A percentile compares a stretch with the other conserved stretches of the same genome.
These are phyloP conservation scores for Coccomyxa subellipsoidea DNA, from an alignment of 163 green algal species.

Conservation along the genomic window DNA sequence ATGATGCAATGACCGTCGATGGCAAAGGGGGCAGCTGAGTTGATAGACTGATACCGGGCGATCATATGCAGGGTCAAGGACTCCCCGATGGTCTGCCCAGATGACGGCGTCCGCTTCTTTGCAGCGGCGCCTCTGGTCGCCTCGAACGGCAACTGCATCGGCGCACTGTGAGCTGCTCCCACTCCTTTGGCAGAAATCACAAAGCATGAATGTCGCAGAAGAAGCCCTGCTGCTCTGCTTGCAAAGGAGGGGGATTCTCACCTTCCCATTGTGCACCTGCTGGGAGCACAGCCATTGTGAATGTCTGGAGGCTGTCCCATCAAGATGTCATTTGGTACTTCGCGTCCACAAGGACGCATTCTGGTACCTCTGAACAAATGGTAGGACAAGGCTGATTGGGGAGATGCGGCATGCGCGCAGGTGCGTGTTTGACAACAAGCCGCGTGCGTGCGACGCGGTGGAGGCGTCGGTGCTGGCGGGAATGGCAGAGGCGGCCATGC, in stretches of 20 bases:
- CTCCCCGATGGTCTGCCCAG: neutral
- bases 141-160: neutral
- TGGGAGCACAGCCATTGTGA: too few relatives aligned
- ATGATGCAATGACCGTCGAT: neutral
- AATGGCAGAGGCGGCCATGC: slow-evolving; percentile 1
- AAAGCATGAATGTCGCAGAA: too few relatives aligned
- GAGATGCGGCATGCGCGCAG: neutral
- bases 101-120: neutral
- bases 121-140: neutral
- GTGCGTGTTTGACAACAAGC: neutral
- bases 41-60: too few relatives aligned
- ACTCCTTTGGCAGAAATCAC: too few relatives aligned
- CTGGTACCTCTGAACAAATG: too few relatives aligned
- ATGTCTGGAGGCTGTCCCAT: too few relatives aligned
- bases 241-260: too few relatives aligned
- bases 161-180: neutral
- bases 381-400: neutral
- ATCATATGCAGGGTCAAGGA: slow-evolving; percentile 8
- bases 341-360: too few relatives aligned
- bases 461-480: neutral
- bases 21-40: too few relatives aligned
- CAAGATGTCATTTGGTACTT: too few relatives aligned
- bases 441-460: neutral
- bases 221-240: too few relatives aligned
- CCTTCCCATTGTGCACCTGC: too few relatives aligned